Percentiles rank a stretch among this genome's conserved stretches.
Conservation (phyloP, 1,139 yeast genomes). For the Debaryomyces fabryi region DNA sequence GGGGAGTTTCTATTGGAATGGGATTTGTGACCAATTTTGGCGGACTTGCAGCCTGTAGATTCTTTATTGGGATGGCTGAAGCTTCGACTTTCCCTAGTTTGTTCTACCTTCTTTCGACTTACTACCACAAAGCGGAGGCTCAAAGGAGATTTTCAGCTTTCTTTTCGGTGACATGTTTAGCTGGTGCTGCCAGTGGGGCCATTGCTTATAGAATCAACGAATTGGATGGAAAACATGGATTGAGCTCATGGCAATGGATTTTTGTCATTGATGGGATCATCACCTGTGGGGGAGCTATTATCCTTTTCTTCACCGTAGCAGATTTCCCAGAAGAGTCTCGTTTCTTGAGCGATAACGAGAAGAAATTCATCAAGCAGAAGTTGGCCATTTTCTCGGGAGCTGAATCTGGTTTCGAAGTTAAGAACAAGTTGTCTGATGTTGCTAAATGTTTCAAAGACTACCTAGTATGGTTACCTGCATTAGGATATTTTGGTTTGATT, state of each 20-base stretch:
- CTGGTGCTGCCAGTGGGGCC: conserved; percentile 48
- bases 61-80: conserved; percentile 66
- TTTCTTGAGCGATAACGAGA: conserved; percentile 52
- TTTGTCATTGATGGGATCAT: conserved; percentile 73
- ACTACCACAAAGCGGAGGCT: conserved; percentile 60
- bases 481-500: conserved; percentile 63
- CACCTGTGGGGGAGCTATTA: conserved; percentile 59
- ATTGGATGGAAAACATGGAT: conserved; percentile 39
- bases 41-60: conserved; percentile 61
- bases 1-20: conserved; percentile 64
- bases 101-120: conserved; percentile 63
- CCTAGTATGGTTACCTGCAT: conserved; percentile 56
- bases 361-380: conserved; percentile 53
- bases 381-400: conserved; percentile 54
- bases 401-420: conserved; percentile 55
- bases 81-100: conserved; percentile 76
- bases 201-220: conserved; percentile 46
- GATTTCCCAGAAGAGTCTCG: conserved; percentile 55
- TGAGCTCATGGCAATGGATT: conserved; percentile 72
- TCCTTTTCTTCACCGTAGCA: conserved; percentile 61
- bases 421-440: conserved; percentile 45
- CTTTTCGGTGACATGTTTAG: conserved; percentile 50
- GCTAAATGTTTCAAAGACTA: conserved; percentile 47
- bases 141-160: conserved; percentile 70
- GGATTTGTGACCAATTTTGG: conserved; percentile 64